Evolutionary conservation across 176 grass and related monocot species (phyloP).

Genomic region (Oryza officinalis): DNA sequence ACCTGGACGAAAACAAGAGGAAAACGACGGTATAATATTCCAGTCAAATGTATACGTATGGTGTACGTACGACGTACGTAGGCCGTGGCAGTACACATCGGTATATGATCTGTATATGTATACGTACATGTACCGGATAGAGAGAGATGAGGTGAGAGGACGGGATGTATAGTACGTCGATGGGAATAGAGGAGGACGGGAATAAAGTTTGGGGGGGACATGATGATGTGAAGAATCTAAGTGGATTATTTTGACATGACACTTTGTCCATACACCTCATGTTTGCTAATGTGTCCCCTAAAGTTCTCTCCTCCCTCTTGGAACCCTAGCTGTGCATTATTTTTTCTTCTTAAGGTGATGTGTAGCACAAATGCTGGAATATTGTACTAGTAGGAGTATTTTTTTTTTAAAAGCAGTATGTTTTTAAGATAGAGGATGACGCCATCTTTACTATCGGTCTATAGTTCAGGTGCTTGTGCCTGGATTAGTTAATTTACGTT

Average conservation of each 20-base stretch:
- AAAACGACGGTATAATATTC: neutral
- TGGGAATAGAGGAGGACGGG: slow-evolving; percentile 12
- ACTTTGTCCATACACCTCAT: slow-evolving; percentile 54
- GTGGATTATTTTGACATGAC: slow-evolving; percentile 60
- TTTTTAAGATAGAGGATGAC: neutral
- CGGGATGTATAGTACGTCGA: slow-evolving; percentile 30
- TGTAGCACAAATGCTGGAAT: slow-evolving; percentile 14
- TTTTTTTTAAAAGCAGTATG: too few relatives aligned
- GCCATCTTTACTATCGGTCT: neutral
- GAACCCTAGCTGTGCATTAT: neutral
- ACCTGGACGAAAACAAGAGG: slow-evolving; percentile 6
- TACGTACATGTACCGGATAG: neutral
- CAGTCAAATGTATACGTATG: slow-evolving; percentile 33
- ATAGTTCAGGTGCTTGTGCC: neutral
- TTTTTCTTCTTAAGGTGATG: neutral
- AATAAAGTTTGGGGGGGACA: slow-evolving; percentile 44
- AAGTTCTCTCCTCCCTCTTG: slow-evolving; percentile 31
- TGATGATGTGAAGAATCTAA: slow-evolving; percentile 55
- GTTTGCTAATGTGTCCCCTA: slow-evolving; percentile 51
- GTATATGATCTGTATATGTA: neutral
- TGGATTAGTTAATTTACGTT: neutral
- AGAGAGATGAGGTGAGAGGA: slow-evolving; percentile 24
- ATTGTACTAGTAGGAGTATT: neutral
- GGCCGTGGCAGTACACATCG: neutral
- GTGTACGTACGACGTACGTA: slow-evolving; percentile 9